A percentile compares a stretch with the other conserved stretches of the same genome.
Conservation (phyloP, 2,329 filamentous ascomycete species). For the Penicillium sp. region DNA sequence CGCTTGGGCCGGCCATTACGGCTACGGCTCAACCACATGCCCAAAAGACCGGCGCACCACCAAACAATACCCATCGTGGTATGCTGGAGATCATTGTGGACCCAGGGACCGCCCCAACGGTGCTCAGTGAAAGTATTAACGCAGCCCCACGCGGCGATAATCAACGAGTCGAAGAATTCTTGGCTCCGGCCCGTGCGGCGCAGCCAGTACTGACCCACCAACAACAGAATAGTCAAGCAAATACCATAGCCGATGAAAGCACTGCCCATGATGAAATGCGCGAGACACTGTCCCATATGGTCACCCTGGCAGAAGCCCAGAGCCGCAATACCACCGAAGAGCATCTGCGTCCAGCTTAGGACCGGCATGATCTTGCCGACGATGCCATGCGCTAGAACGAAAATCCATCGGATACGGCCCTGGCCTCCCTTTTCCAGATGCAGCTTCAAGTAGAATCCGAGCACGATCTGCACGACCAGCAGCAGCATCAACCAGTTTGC, state of each 20-base stretch:
- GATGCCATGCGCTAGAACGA: conserved; percentile 77
- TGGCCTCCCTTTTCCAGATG: conserved; percentile 87
- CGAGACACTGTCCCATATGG: conserved; percentile 88
- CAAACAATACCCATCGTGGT: conserved; percentile 99
- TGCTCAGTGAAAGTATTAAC: conserved; percentile 99
- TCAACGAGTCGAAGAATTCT: conserved; percentile 91
- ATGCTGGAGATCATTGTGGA: conserved; percentile 92
- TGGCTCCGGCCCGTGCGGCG: conserved; percentile 82
- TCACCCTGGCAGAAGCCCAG: conserved; percentile 92
- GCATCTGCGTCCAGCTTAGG: conserved; percentile 87
- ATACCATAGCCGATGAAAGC: conserved; percentile 96
- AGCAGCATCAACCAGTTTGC: conserved; percentile 81
- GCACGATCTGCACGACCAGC: conserved; percentile 74
- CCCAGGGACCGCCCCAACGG: conserved; percentile 88
- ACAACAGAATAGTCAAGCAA: conserved; percentile 79
- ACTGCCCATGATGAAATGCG: conserved; percentile 98
- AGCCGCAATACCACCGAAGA: conserved; percentile 92
- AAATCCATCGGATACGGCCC: conserved; percentile 73
- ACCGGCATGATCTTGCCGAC: conserved; percentile 88
- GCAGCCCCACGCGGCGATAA: conserved; percentile 94
- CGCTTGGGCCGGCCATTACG: conserved; percentile 84
- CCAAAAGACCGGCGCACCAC: conserved; percentile 92
- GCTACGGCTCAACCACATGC: conserved; percentile 87
- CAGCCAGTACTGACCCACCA: conserved; percentile 89
- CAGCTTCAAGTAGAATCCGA: conserved; percentile 86